Evolutionary conservation across 2,329 filamentous ascomycete genomes (phyloP).

Genomic region (Aurifilum marmelostoma): DNA sequence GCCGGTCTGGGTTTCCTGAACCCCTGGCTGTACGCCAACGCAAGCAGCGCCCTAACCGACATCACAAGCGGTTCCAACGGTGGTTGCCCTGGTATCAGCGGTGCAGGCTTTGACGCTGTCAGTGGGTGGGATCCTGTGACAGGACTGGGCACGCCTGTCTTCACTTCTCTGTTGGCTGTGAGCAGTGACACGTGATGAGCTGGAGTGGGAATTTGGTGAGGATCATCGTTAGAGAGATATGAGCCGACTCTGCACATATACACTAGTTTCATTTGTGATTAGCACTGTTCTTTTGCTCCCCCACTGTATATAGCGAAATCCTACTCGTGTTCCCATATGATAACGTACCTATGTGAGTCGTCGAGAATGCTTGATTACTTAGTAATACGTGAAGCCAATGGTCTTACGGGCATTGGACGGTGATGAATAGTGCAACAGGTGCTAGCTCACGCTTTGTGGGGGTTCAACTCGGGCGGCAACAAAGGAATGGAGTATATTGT

Average conservation of each 20-base stretch:
- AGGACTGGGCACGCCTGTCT: conserved; percentile 27
- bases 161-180: conserved; percentile 26
- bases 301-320: background rate
- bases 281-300: background rate
- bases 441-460: background rate
- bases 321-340: background rate
- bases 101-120: conserved; percentile 26
- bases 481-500: background rate
- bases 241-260: conserved; percentile 1
- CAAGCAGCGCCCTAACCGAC: conserved; percentile 32
- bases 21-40: conserved; percentile 31
- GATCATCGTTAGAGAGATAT: background rate
- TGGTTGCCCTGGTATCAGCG: conserved; percentile 19
- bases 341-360: background rate
- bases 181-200: conserved; percentile 12
- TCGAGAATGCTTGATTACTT: background rate
- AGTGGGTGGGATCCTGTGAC: conserved; percentile 27
- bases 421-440: background rate
- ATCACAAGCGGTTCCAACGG: conserved; percentile 25
- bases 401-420: background rate
- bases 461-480: too few species aligned
- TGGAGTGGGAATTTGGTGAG: background rate
- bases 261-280: background rate
- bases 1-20: conserved; percentile 48
- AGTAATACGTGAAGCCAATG: background rate